Evolutionary conservation across 1,139 yeast species (phyloP).

Genomic region (Suhomyces panamericanus): DNA sequence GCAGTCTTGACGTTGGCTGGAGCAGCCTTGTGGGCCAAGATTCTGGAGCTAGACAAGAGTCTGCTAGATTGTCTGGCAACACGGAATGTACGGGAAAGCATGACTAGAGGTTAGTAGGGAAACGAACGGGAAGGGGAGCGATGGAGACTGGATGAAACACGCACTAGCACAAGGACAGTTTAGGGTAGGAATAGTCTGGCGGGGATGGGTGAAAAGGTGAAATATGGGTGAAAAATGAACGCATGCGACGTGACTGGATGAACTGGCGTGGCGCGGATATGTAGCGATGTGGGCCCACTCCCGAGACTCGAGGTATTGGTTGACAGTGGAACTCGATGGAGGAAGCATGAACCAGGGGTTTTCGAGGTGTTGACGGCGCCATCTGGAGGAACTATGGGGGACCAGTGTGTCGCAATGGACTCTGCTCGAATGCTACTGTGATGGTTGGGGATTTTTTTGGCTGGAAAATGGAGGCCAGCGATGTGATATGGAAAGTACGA

Average conservation of each 20-base stretch:
- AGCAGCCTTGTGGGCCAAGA: constrained; percentile 25
- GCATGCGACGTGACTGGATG: neutral
- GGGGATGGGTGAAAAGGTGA: neutral
- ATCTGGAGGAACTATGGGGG: too few relatives aligned
- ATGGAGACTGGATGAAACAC: neutral
- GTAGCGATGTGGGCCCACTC: neutral
- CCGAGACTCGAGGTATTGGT: neutral
- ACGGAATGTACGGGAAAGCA: constrained; percentile 47
- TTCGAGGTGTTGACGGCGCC: too few relatives aligned
- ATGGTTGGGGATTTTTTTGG: too few relatives aligned
- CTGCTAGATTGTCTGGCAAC: constrained; percentile 41
- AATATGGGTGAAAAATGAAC: neutral
- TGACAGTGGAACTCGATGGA: neutral
- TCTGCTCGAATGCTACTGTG: neutral
- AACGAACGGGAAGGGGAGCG: neutral
- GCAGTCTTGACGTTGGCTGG: constrained; percentile 54
- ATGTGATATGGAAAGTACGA: neutral
- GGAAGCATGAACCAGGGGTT: too few relatives aligned
- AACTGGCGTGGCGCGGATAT: neutral
- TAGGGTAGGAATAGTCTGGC: neutral
- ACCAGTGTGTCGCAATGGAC: too few relatives aligned
- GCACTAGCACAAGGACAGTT: neutral
- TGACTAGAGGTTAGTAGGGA: constrained; percentile 32
- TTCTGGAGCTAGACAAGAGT: constrained; percentile 42
- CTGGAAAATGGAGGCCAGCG: neutral